These are phyloP conservation scores for Mucor lusitanicus DNA, from an alignment of 371 early-diverging fungal genomes.

Conservation along the genomic window DNA sequence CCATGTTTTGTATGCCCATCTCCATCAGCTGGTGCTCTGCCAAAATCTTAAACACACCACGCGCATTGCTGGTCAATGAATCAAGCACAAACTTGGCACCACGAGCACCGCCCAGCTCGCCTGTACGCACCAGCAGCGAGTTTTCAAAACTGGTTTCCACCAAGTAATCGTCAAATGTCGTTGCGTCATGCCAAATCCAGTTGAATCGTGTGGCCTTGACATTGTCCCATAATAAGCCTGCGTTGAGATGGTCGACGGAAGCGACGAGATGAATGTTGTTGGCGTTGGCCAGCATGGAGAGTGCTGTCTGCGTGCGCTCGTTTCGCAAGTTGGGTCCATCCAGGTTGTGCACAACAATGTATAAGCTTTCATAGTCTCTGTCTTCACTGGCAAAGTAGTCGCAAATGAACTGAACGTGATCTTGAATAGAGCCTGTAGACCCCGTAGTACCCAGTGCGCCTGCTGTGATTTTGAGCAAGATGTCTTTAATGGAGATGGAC, in stretches of 20 bases:
- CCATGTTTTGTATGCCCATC: conserved; percentile 44
- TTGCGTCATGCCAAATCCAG: conserved; percentile 90
- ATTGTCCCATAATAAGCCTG: conserved; percentile 87
- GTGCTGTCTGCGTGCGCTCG: conserved; percentile 65
- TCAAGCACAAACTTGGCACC: conserved; percentile 85
- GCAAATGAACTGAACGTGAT: conserved; percentile 65
- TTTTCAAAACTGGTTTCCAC: conserved; percentile 86
- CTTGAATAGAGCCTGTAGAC: conserved; percentile 55
- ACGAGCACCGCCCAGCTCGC: conserved; percentile 56
- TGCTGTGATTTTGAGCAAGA: conserved; percentile 62
- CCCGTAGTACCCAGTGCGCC: conserved; percentile 40
- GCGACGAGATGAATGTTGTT: conserved; percentile 80
- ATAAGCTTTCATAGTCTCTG: conserved; percentile 57
- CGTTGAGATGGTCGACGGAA: conserved; percentile 89
- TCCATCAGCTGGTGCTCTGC: conserved; percentile 75
- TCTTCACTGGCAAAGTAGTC: conserved; percentile 59
- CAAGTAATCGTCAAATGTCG: conserved; percentile 81
- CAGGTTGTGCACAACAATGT: conserved; percentile 87
- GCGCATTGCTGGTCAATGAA: conserved; percentile 81
- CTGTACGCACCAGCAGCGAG: conserved; percentile 64
- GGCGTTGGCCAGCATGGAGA: conserved; percentile 68
- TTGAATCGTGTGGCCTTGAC: conserved; percentile 67
- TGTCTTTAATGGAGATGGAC: conserved; percentile 69
- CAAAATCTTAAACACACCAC: conserved; percentile 75
- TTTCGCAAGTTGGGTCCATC: conserved; percentile 85